Conservation (phyloP, 768 basidiomycete genomes). For the Lactifluus subvellereus region DNA sequence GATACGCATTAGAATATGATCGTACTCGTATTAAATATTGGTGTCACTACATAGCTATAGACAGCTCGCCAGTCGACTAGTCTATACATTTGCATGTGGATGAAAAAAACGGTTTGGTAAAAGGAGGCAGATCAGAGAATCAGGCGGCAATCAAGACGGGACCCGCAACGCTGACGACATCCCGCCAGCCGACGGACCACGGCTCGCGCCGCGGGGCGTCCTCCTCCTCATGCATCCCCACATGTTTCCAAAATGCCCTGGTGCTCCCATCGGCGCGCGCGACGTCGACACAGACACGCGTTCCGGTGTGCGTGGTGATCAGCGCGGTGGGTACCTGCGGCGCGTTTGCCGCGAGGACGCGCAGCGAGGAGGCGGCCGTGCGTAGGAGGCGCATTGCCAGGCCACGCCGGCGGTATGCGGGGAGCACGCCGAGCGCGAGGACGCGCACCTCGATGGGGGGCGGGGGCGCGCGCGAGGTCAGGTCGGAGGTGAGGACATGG, state of each 20-base stretch:
- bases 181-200: constrained; percentile 18
- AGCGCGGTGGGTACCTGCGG: constrained; percentile 10
- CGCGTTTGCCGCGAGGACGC: constrained; percentile 9
- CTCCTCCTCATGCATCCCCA: constrained; percentile 16
- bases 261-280: not conserved
- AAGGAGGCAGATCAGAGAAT: not conserved
- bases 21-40: not conserved
- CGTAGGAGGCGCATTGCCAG: constrained; percentile 40
- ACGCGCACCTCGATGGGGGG: constrained; percentile 47
- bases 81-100: not conserved
- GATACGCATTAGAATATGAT: not conserved
- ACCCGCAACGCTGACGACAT: constrained; percentile 16
- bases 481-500: constrained; percentile 27
- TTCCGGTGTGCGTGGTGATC: not conserved
- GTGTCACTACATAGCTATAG: not conserved
- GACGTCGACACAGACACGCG: constrained; percentile 3
- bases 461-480: constrained; percentile 36
- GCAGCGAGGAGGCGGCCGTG: constrained; percentile 30
- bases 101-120: not conserved
- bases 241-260: constrained; percentile 15
- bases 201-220: not conserved
- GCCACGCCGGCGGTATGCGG: constrained; percentile 39
- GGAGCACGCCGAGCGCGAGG: constrained; percentile 48
- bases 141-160: constrained; percentile 9
- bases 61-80: not conserved